A percentile compares a stretch with the other conserved stretches of the same genome.
These are phyloP conservation scores for Artemisia tridentata DNA, from an alignment of 129 eudicot species.

Conservation along the genomic window DNA sequence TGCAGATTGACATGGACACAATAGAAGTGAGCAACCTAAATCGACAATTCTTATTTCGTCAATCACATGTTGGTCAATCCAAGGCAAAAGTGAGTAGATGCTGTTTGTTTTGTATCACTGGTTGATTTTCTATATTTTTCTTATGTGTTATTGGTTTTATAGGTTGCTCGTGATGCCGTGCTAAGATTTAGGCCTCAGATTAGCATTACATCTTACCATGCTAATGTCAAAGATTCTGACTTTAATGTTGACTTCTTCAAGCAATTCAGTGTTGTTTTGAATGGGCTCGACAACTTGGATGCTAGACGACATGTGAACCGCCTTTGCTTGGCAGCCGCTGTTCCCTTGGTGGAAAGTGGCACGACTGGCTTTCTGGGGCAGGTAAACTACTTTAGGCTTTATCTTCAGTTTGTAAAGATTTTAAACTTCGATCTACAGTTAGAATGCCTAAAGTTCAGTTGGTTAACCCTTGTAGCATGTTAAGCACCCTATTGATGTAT, in stretches of 20 bases:
- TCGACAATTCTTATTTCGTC: conserved; percentile 88
- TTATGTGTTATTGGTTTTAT: conserved; percentile 10
- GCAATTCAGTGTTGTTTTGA: conserved; percentile 81
- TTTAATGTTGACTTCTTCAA: conserved; percentile 92
- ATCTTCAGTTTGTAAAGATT: conserved; percentile 1
- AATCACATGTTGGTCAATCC: conserved; percentile 92
- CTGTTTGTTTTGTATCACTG: neutral
- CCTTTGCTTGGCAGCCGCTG: conserved; percentile 95
- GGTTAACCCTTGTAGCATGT: conserved; percentile 1
- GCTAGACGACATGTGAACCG: conserved; percentile 99
- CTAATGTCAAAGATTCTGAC: conserved; percentile 90
- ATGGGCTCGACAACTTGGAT: conserved; percentile 96
- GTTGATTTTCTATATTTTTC: neutral
- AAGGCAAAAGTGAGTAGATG: conserved; percentile 85
- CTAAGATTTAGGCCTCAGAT: conserved; percentile 88
- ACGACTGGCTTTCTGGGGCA: conserved; percentile 97
- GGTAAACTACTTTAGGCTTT: conserved; percentile 37
- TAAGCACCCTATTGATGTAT: neutral
- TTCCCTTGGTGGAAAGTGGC: conserved; percentile 96
- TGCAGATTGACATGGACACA: conserved; percentile 98
- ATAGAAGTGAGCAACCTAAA: conserved; percentile 97
- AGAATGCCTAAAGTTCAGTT: conserved; percentile 9
- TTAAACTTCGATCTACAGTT: conserved; percentile 9
- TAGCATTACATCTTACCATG: conserved; percentile 91
- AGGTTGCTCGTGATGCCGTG: conserved; percentile 99